These are phyloP conservation scores for Penicillium sp. DNA, from an alignment of 2,329 filamentous ascomycete genomes.

Conservation along the genomic window DNA sequence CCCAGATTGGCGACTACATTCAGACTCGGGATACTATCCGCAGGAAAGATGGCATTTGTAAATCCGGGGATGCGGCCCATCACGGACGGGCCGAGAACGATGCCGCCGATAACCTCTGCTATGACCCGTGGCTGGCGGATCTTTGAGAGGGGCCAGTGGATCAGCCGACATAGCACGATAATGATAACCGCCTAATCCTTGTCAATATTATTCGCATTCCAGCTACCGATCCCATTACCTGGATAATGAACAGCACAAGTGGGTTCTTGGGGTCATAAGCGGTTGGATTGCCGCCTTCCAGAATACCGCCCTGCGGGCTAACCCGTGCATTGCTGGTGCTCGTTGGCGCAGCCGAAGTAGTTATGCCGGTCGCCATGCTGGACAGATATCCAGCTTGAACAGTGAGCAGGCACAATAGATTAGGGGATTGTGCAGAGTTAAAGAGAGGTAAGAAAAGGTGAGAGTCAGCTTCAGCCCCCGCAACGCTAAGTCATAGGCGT, in stretches of 20 bases:
- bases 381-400: neutral
- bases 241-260: conserved; percentile 72
- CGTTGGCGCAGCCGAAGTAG: conserved; percentile 16
- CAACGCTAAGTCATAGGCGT: neutral
- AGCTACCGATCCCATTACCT: conserved; percentile 47
- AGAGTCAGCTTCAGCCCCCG: neutral
- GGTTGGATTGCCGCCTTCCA: conserved; percentile 67
- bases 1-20: conserved; percentile 78
- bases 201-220: neutral
- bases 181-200: conserved; percentile 63
- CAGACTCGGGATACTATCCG: conserved; percentile 68
- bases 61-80: conserved; percentile 84
- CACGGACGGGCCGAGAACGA: conserved; percentile 79
- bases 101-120: conserved; percentile 79
- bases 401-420: no score
- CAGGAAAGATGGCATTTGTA: conserved; percentile 69
- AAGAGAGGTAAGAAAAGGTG: conserved; percentile 3
- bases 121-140: conserved; percentile 79
- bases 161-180: conserved; percentile 67
- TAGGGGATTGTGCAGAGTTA: neutral
- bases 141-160: conserved; percentile 73
- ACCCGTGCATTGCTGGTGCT: conserved; percentile 8
- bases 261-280: conserved; percentile 67
- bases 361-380: conserved; percentile 21
- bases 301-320: conserved; percentile 62